phyloP scores from a whole-genome alignment of 495 filamentous ascomycete species.

The Neurospora cerealis region DNA sequence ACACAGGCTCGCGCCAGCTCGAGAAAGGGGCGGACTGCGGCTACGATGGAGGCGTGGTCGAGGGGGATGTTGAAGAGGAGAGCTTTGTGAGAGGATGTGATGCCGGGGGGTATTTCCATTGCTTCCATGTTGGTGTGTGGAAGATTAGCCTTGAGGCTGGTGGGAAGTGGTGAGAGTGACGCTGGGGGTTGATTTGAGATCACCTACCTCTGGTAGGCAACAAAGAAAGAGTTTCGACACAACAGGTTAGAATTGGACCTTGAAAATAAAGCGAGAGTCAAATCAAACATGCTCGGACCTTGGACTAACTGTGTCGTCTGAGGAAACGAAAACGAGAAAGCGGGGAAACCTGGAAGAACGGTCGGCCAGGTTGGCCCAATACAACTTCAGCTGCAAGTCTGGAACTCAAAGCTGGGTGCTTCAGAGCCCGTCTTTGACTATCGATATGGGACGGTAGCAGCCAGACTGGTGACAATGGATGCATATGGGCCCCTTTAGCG shows the following conservation, averaged over 20 bases:
- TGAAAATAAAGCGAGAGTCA: neutral
- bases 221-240: neutral
- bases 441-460: neutral
- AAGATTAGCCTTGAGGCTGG: neutral
- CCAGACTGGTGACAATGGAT: neutral
- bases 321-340: neutral
- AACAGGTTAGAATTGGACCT: neutral
- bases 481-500: neutral
- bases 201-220: neutral
- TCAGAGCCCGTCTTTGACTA: neutral
- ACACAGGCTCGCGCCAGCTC: constrained; percentile 11
- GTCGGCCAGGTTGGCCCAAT: neutral
- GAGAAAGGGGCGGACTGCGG: constrained; percentile 8
- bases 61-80: constrained; percentile 7
- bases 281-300: neutral
- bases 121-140: neutral
- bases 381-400: neutral
- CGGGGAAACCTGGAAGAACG: neutral
- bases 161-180: neutral
- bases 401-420: neutral
- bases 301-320: neutral
- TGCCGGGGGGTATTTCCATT: neutral
- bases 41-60: constrained; percentile 3
- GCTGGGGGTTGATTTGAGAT: neutral
- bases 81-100: neutral